Percentiles rank a stretch among this genome's conserved stretches.
Evolutionary conservation across 2,329 filamentous ascomycete genomes (phyloP).

Genomic region (Colletotrichum camelliae): DNA sequence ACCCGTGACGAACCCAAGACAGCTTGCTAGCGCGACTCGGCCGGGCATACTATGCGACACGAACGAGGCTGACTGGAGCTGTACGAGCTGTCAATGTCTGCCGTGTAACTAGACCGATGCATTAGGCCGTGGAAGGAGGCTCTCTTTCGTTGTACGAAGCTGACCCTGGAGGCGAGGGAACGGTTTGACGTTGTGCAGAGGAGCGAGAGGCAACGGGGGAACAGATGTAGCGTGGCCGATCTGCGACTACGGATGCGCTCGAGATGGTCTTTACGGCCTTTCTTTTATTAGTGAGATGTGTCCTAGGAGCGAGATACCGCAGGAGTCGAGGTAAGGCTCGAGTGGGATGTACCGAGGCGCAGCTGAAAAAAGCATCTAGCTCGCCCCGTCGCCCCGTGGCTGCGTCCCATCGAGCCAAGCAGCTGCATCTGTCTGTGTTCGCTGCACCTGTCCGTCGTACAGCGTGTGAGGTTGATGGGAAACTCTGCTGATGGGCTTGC

Average conservation of each 20-base stretch:
- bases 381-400: neutral
- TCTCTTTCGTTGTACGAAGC: neutral
- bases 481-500: constrained; percentile 2
- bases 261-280: neutral
- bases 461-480: neutral
- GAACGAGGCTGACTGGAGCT: neutral
- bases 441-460: neutral
- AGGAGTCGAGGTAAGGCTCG: neutral
- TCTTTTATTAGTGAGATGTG: neutral
- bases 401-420: neutral
- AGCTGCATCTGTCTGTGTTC: neutral
- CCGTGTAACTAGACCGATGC: neutral
- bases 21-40: neutral
- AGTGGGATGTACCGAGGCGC: neutral
- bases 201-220: neutral
- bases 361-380: neutral
- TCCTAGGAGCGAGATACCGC: neutral
- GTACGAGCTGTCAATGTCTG: constrained; percentile 13
- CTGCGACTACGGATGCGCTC: neutral
- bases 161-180: neutral
- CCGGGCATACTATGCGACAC: neutral
- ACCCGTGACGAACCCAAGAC: neutral
- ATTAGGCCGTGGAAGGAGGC: neutral
- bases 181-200: neutral
- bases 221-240: neutral